These are phyloP conservation scores for Xylaria sp. DNA, from an alignment of 2,329 filamentous ascomycete genomes.

Conservation along the genomic window DNA sequence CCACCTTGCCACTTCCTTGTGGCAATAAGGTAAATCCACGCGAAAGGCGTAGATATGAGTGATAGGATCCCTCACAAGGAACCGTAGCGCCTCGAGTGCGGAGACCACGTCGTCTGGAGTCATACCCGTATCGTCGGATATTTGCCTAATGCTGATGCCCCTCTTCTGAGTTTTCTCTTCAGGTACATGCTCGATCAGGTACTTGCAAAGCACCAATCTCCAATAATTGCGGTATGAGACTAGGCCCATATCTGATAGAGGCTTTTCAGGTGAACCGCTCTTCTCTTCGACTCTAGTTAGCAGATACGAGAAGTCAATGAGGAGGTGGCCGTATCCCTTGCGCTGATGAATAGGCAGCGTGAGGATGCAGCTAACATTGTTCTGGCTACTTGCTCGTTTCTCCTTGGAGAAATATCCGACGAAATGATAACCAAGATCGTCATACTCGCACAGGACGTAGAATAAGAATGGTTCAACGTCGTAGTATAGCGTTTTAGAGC, in stretches of 20 bases:
- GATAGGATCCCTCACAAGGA: conserved; percentile 87
- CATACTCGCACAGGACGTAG: conserved; percentile 95
- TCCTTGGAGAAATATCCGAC: conserved; percentile 99
- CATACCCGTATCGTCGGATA: conserved; percentile 92
- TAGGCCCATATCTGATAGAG: conserved; percentile 95
- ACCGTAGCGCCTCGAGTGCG: conserved; percentile 88
- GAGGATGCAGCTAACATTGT: conserved; percentile 97
- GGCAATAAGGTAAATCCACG: conserved; percentile 86
- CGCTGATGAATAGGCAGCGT: conserved; percentile 96
- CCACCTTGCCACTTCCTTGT: conserved; percentile 88
- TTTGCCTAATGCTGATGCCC: conserved; percentile 71
- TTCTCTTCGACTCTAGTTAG: conserved; percentile 93
- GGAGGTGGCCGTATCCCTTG: conserved; percentile 94
- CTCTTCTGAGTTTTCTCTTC: conserved; percentile 55
- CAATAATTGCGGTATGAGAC: conserved; percentile 99
- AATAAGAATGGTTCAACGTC: conserved; percentile 97
- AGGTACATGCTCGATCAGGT: conserved; percentile 71
- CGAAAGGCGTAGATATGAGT: conserved; percentile 91
- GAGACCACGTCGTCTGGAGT: conserved; percentile 97
- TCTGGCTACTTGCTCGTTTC: conserved; percentile 91
- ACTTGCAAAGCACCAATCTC: conserved; percentile 87
- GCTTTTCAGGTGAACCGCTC: conserved; percentile 96
- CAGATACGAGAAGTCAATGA: conserved; percentile 98
- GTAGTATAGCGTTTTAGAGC: conserved; percentile 98
- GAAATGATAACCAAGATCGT: conserved; percentile 92